A percentile compares a stretch with the other conserved stretches of the same genome.
Conservation (phyloP, 805 yeast genomes). For the Lachancea lanzarotensis region DNA sequence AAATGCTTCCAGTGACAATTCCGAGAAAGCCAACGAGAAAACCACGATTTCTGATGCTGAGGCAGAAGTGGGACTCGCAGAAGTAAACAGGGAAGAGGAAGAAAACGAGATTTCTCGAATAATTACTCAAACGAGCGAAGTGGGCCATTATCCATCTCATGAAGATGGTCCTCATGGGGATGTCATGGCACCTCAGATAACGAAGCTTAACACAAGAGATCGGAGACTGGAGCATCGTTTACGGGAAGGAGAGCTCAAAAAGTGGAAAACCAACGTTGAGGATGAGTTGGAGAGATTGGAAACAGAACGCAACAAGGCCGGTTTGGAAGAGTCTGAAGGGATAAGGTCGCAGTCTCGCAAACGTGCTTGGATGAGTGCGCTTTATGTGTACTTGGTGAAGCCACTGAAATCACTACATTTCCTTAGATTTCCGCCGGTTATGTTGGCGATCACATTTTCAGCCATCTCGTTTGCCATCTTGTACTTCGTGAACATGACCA, state of each 20-base stretch:
- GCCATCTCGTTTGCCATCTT: constrained; percentile 65
- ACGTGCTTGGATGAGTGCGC: constrained; percentile 21
- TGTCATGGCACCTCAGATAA: constrained; percentile 23
- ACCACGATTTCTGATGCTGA: background rate
- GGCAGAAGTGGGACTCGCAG: background rate
- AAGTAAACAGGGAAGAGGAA: constrained; percentile 5
- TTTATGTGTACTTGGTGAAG: constrained; percentile 44
- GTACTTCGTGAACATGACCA: constrained; percentile 68
- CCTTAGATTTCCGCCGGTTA: constrained; percentile 67
- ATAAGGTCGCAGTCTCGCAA: constrained; percentile 5
- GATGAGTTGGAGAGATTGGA: constrained; percentile 19
- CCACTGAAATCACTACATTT: constrained; percentile 61
- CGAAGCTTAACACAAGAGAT: constrained; percentile 18
- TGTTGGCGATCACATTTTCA: constrained; percentile 56
- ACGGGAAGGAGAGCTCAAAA: constrained; percentile 21
- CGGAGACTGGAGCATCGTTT: constrained; percentile 15
- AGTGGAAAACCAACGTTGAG: constrained; percentile 22
- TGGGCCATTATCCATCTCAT: constrained; percentile 14
- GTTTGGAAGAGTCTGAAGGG: background rate
- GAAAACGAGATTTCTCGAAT: constrained; percentile 15
- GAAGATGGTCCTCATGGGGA: constrained; percentile 17
- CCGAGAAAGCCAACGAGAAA: background rate
- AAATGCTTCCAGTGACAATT: background rate
- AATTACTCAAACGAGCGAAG: constrained; percentile 17
- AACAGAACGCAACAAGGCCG: constrained; percentile 6